Evolutionary conservation across 805 yeast species (phyloP), one percentile per base, ranked within the genome.

Genomic region (Ogataea thermomethanolica): DNA sequence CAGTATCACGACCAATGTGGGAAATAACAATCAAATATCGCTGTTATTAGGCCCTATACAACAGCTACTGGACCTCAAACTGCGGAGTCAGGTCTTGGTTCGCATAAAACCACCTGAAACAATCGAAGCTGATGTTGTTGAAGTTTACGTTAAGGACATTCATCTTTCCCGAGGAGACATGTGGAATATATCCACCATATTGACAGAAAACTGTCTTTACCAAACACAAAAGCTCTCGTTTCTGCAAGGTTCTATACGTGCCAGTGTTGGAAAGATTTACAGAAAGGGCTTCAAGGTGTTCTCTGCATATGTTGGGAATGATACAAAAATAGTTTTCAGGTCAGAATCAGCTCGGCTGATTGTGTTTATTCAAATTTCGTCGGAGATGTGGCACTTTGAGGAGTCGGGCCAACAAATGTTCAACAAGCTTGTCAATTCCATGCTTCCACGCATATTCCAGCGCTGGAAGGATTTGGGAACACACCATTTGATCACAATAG

Each of bases 351-450:
- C 97, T 2, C 77, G 84, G 41, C 66, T 91, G 41, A 76, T 87
- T 11, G 84, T 90, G 35, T 69, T 93, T 46, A 79, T 93, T 36
- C 99, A 93, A 58, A 78, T 90, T 46, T 85, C 97, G 1, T 75
- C 84, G 28, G 99, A 93, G 55, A 93, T 93, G 97, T 93, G 97
- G 95, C 88, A 89, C 59, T 93, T 93, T 61, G 98, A 93, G 62
- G 96, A 90, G 55, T 84, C 84, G 49, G 99, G 99, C 2, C 97
- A 91, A 56, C 84, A 90, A 39, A 77, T 88, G 76, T 91, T 91
- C 59, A 91, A 90, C 59, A 87, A 89, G 61, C 77, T 93, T 51
- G 88, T 93, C 33, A 90, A 91, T 58, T 84, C 95, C n/a, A 69
- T 91, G 36, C 80, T 93, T 39, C 99, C 99, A 0, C 83, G 81